Conservation (phyloP, 106 monocot species). For the Ottelia alismoides region DNA sequence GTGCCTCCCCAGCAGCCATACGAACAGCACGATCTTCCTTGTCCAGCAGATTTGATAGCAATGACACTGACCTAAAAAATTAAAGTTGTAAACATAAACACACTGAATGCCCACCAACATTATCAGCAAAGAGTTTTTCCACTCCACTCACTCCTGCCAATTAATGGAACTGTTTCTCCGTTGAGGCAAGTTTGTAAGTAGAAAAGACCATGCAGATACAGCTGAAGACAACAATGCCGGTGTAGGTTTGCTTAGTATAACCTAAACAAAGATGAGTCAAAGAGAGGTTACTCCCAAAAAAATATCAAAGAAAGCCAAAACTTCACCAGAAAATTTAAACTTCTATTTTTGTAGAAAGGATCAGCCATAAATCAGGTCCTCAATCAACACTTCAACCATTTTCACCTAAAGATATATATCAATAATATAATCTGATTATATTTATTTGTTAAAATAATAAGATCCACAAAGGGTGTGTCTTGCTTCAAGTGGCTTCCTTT, state of each 20-base stretch:
- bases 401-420: too few relatives aligned
- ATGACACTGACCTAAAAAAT: constrained; percentile 46
- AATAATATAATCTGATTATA: too few relatives aligned
- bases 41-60: constrained; percentile 61
- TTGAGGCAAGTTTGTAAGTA: constrained; percentile 54
- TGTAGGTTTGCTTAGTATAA: constrained; percentile 27
- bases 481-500: too few relatives aligned
- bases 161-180: constrained; percentile 56
- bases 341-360: too few relatives aligned
- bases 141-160: constrained; percentile 75
- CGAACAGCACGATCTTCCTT: constrained; percentile 77
- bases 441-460: too few relatives aligned
- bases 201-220: constrained; percentile 85
- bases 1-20: constrained; percentile 95
- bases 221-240: constrained; percentile 51
- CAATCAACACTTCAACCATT: too few relatives aligned
- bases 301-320: neutral
- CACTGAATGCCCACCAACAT: neutral
- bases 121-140: neutral
- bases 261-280: neutral
- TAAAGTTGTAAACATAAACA: constrained; percentile 1
- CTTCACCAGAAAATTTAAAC: neutral
- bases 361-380: too few relatives aligned
- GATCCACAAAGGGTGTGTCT: too few relatives aligned
- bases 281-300: neutral